These are phyloP conservation scores for Orobanche coerulescens DNA, from an alignment of 257 asterid genomes.

Conservation along the genomic window DNA sequence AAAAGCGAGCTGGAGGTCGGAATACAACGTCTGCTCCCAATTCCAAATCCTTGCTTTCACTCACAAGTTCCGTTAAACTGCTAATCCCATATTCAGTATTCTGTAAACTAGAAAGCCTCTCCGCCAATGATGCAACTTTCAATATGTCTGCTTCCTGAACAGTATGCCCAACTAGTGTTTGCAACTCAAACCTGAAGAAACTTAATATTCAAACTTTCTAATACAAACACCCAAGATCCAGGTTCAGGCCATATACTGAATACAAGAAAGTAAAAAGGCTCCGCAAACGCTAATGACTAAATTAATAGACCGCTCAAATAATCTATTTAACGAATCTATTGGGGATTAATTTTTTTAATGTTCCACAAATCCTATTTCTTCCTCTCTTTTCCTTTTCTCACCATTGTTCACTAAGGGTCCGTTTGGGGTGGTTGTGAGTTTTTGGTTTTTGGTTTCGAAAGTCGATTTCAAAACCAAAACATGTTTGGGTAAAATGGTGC, in stretches of 20 bases:
- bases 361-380: neutral
- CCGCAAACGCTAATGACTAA: neutral
- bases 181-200: conserved; percentile 62
- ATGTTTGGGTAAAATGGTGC: too few species aligned
- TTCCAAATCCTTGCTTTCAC: conserved; percentile 50
- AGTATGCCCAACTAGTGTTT: conserved; percentile 59
- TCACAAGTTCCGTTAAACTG: conserved; percentile 29
- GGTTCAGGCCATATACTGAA: too few species aligned
- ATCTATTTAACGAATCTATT: conserved; percentile 9
- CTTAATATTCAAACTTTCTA: neutral
- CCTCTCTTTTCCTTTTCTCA: neutral
- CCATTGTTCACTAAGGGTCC: conserved; percentile 3
- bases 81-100: conserved; percentile 32
- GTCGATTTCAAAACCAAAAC: too few species aligned
- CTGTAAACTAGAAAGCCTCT: conserved; percentile 57
- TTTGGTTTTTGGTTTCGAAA: too few species aligned
- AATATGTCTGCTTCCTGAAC: conserved; percentile 41
- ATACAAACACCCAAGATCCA: neutral
- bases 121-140: conserved; percentile 57
- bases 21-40: conserved; percentile 85
- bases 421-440: too few species aligned
- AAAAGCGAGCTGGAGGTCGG: conserved; percentile 68
- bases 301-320: neutral
- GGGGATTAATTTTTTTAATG: neutral
- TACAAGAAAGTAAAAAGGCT: conserved; percentile 1